Base-by-base conservation (phyloP, 805 yeast genomes). In the Schwanniomyces vanrijiae region DNA sequence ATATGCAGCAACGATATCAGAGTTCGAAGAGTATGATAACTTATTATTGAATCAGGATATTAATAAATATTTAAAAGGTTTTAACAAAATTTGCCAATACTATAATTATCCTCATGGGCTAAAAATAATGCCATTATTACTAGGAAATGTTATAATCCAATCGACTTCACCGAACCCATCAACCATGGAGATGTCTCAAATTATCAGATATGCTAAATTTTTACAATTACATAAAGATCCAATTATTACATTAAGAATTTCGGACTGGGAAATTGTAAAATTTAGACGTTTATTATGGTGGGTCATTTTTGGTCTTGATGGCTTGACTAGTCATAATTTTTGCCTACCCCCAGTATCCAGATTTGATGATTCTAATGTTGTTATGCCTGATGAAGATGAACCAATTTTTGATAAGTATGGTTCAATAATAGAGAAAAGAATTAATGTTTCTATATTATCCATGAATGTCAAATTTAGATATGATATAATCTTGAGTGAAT, bases 281-380 rank as follows among this genome's bases (percentile, higher is more conserved):
- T 68, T 75, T 41, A 68, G 84, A 59, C 69, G 87, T 57, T 58
- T 81, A 44, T 58, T 83, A n/a, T 83, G 87, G 86, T 83, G 86
- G 86, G 82, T 81, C 33, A 78, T 83, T 6, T 81, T 81, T 50
- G 79, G 80, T 22, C 61, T 83, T 49, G 88, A 83, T 58, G 74
- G 80, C 3, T 68, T 79, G 49, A 77, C 82, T 7, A 75, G 84
- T 33, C 75, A 80, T 48, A 80, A 81, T 51, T 77, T 77, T 42
- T 74, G 81, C 56, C 60, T 79, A 26, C 75, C 81, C 0, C 87
- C 86, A 1, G 69, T 78, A 28, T 78, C 83, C 48, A 65, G 68
- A 47, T 62, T 69, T 33, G 78, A 74, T 44, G 84, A 81, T 54
- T 78, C 76, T 58, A 83, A 82, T 52, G 83, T 83, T 0, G 64